These are phyloP conservation scores for Arachis hypogaea DNA, from an alignment of 306 rosid species.

Conservation along the genomic window DNA sequence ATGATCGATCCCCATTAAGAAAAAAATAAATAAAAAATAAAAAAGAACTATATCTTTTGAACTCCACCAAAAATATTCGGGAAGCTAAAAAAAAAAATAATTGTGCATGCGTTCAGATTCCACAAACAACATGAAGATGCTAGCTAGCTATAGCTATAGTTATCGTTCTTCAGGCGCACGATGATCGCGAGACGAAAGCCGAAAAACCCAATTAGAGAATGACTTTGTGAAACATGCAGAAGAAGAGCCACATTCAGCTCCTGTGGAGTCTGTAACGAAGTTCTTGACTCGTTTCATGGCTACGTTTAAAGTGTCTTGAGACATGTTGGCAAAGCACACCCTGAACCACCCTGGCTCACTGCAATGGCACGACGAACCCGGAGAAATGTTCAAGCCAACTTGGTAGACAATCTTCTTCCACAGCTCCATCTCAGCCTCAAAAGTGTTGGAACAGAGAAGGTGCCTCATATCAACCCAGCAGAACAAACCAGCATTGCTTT, in stretches of 20 bases:
- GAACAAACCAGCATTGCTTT: constrained; percentile 78
- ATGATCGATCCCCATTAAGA: background rate
- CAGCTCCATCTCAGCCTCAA: constrained; percentile 79
- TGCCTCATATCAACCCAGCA: constrained; percentile 90
- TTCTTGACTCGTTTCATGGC: constrained; percentile 65
- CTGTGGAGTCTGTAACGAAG: constrained; percentile 49
- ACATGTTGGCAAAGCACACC: constrained; percentile 82
- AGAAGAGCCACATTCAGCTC: constrained; percentile 24
- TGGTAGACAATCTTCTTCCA: constrained; percentile 79
- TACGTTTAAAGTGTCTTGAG: constrained; percentile 58
- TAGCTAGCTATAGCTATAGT: background rate
- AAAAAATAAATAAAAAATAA: background rate
- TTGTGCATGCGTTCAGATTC: constrained; percentile 19
- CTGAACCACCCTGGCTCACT: constrained; percentile 88
- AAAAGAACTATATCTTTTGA: background rate
- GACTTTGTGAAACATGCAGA: constrained; percentile 42
- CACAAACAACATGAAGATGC: constrained; percentile 41
- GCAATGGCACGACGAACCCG: constrained; percentile 86
- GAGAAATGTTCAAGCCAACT: constrained; percentile 72
- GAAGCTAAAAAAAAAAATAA: constrained; percentile 13
- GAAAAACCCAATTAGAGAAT: constrained; percentile 75
- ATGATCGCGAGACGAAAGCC: constrained; percentile 62
- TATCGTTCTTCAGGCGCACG: constrained; percentile 63
- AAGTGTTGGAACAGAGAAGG: constrained; percentile 59
- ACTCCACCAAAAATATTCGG: constrained; percentile 43